Base-by-base conservation (phyloP, 2,329 filamentous ascomycete species). In the Phialocephala subalpina region DNA sequence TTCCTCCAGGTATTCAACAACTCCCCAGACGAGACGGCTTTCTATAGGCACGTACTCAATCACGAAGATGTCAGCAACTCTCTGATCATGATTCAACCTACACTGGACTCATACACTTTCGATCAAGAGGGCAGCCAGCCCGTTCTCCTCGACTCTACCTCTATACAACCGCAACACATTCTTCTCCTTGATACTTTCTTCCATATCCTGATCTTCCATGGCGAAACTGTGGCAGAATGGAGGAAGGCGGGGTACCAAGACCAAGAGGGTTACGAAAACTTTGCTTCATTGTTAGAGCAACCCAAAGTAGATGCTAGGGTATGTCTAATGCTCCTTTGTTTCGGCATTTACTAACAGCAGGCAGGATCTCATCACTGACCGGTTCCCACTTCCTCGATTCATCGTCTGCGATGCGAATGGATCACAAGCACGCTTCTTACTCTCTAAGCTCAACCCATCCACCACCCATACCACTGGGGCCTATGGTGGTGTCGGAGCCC, bases 1-100 rank as follows among this genome's bases (percentile, higher is more conserved):
- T 99, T 99, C 84, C 81, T 99, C 70, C 96, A 99, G 77, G 94
- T 99, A 64, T 99, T 99, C 87, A 99, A 99, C 84, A 99, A 98
- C 80, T 98, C 95, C 0, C 96, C 96, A 8, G 96, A 99, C 74
- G 96, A 99, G 81, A 99, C 96, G 27, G 96, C 96, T n/a, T 99
- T 99, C 81, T 97, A 98, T 78, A 88, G 96, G 67, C 96, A 99
- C 77, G 94, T 99, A 2, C 85, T 99, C 70, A 97, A 98, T 78
- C 94, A 98, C 75, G 96, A 99, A 79, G 96, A 98, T 79, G 94
- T 97, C 67, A 92, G 92, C 82, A 97, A 98, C 80, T 97, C 94
- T 12, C 86, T 99, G 56, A 90, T 99, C 78, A 99, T 99, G 96
- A 98, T 99, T 71, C 96, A 99, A 78, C 96, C 96, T 9, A 99